These are phyloP conservation scores for Hibiscus tridactylites DNA, from an alignment of 345 rosid genomes.

Conservation along the genomic window DNA sequence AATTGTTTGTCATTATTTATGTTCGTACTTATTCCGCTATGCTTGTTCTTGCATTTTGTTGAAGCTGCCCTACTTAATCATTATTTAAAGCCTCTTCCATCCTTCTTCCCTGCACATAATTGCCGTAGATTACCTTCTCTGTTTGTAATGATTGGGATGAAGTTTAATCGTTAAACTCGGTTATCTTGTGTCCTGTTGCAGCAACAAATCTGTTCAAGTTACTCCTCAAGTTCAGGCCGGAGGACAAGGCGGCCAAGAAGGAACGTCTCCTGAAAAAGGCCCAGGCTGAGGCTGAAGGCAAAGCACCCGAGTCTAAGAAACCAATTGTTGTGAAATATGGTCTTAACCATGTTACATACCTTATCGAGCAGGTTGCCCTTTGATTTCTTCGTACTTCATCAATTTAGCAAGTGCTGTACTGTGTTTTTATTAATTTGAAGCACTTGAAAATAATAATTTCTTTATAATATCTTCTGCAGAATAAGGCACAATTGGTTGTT, in stretches of 20 bases:
- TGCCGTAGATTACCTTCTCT: not conserved
- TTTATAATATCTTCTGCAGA: slow-evolving; percentile 26
- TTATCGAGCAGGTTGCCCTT: slow-evolving; percentile 51
- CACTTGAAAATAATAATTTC: not conserved
- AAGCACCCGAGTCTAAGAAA: slow-evolving; percentile 45
- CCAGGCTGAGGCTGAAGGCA: slow-evolving; percentile 61
- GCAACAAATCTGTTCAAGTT: slow-evolving; percentile 57
- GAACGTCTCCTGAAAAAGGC: slow-evolving; percentile 49
- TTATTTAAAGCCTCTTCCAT: not conserved
- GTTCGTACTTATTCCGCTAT: not conserved
- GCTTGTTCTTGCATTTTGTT: not conserved
- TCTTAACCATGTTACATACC: slow-evolving; percentile 67
- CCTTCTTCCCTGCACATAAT: not conserved
- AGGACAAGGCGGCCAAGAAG: slow-evolving; percentile 60
- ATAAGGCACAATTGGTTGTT: slow-evolving; percentile 67
- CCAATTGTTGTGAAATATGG: slow-evolving; percentile 72
- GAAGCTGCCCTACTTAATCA: too few species aligned
- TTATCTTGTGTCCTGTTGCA: slow-evolving; percentile 12
- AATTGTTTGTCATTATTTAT: not conserved
- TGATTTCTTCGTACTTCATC: not conserved
- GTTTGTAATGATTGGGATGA: not conserved
- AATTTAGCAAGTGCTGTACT: not conserved
- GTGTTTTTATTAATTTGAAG: not conserved
- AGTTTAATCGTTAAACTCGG: not conserved
- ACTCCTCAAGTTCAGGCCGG: slow-evolving; percentile 64